Evolutionary conservation across 1,284 basidiomycete species (phyloP), one percentile per base, ranked within the genome.

Genomic region (Irpex rosettiformis): DNA sequence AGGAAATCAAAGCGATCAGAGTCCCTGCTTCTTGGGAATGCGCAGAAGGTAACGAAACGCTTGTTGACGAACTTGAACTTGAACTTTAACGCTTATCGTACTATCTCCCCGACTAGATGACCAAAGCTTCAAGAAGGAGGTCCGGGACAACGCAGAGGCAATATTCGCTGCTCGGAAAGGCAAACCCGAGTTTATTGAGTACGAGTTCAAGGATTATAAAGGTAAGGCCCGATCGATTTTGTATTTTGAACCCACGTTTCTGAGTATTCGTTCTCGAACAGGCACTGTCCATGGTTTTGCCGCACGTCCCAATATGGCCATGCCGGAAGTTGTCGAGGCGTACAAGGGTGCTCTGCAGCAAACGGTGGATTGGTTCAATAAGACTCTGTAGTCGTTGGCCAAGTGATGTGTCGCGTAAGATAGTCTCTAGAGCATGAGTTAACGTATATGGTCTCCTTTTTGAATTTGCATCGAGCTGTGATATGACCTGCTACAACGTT

Each of bases 191-290:
- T 77, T 69, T 28, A 65, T 83, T 3, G 76, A 79, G 7, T 81
- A 83, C 62, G 81, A 86, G 65, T 83, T 86, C 65, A 74, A 70
- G 45, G 75, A 77, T 21, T 85, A 85, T 68, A 78, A 78, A 71
- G 84, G 85, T 80, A 58, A 43, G 68, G 10, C 16, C n/a, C 21
- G 47, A 4, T 8, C 16, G 51, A 4, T 29, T 21, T 27, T 24
- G 27, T 24, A 18, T 11, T 24, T 27, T 25, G 22, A n/a, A 52
- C 42, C 48, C 40, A 42, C 42, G 28, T 24, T 40, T 16, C 28
- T 37, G 13, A 11, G 28, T 49, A 1, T 30, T n/a, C n/a, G n/a
- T n/a, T n/a, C n/a, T n/a, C n/a, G n/a, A n/a, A 10, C 58, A 75
- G 78, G 77, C 27, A 81, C 79, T 0, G 70, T 70, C 4, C 80